phyloP scores from a whole-genome alignment of 345 rosid species.

The Pelargonium nanum region DNA sequence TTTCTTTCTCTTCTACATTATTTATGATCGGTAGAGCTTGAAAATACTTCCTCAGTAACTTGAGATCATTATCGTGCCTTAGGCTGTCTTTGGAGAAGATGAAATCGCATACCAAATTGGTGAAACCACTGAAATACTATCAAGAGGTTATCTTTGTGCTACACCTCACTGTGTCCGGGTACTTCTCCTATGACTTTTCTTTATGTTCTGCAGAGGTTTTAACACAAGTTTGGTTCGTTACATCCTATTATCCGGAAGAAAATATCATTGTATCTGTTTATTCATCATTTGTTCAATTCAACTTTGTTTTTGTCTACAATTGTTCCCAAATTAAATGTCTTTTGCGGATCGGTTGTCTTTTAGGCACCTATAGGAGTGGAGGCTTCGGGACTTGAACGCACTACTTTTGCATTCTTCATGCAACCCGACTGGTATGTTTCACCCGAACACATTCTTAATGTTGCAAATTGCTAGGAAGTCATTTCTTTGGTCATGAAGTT shows the following conservation, averaged over 20 bases:
- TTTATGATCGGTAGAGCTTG: neutral
- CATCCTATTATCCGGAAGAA: too few relatives aligned
- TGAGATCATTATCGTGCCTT: conserved; percentile 7
- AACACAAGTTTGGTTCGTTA: neutral
- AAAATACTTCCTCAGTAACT: neutral
- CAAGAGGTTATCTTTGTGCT: conserved; percentile 80
- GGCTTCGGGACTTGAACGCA: conserved; percentile 55
- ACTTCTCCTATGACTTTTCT: conserved; percentile 10
- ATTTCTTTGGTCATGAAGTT: too few relatives aligned
- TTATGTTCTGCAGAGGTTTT: neutral
- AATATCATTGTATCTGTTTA: too few relatives aligned
- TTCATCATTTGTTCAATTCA: neutral
- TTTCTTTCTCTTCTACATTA: neutral
- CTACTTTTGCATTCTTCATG: conserved; percentile 91
- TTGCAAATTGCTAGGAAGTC: too few relatives aligned
- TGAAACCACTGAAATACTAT: conserved; percentile 73
- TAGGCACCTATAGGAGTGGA: conserved; percentile 80
- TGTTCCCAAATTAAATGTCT: neutral
- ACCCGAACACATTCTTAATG: too few relatives aligned
- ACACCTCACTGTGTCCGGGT: conserved; percentile 95
- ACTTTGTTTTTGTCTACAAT: neutral
- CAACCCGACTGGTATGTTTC: conserved; percentile 81
- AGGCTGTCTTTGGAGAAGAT: conserved; percentile 74
- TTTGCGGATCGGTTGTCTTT: conserved; percentile 8
- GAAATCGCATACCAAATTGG: conserved; percentile 96